Percentiles rank a stretch among this genome's conserved stretches.
phyloP scores from a whole-genome alignment of 2,329 filamentous ascomycete species.

The Colletotrichum tofieldiae region DNA sequence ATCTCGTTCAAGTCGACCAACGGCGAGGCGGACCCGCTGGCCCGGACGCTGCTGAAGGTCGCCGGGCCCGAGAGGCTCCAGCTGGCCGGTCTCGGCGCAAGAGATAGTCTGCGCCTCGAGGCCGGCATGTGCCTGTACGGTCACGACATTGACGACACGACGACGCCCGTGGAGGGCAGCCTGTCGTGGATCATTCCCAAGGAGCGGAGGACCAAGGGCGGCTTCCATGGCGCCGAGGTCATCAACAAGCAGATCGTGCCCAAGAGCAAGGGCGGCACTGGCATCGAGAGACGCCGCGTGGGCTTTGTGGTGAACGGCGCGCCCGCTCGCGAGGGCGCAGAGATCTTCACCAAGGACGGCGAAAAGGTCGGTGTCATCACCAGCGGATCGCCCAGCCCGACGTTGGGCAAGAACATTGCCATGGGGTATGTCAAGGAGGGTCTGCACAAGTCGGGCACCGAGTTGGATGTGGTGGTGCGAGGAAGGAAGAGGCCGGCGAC shows the following conservation, averaged over 20 bases:
- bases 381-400: conserved; percentile 91
- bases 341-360: conserved; percentile 78
- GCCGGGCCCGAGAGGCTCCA: conserved; percentile 76
- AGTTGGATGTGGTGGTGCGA: conserved; percentile 83
- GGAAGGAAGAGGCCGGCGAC: conserved; percentile 82
- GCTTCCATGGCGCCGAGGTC: conserved; percentile 88
- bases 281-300: conserved; percentile 81
- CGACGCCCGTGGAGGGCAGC: conserved; percentile 71
- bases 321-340: conserved; percentile 89
- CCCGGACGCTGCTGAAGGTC: conserved; percentile 72
- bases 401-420: conserved; percentile 90
- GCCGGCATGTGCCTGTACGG: conserved; percentile 99
- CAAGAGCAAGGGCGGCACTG: conserved; percentile 79
- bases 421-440: conserved; percentile 94
- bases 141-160: conserved; percentile 92
- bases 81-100: conserved; percentile 89
- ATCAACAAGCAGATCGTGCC: conserved; percentile 84
- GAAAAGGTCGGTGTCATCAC: conserved; percentile 85
- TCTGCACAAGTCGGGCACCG: conserved; percentile 86
- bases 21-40: conserved; percentile 64
- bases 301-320: conserved; percentile 88
- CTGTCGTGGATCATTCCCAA: conserved; percentile 88
- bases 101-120: conserved; percentile 93
- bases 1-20: conserved; percentile 76
- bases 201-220: conserved; percentile 75